Evolutionary conservation across 2,329 filamentous ascomycete genomes (phyloP), one percentile per base, ranked within the genome.

Genomic region (Mycosphaerella sp.): DNA sequence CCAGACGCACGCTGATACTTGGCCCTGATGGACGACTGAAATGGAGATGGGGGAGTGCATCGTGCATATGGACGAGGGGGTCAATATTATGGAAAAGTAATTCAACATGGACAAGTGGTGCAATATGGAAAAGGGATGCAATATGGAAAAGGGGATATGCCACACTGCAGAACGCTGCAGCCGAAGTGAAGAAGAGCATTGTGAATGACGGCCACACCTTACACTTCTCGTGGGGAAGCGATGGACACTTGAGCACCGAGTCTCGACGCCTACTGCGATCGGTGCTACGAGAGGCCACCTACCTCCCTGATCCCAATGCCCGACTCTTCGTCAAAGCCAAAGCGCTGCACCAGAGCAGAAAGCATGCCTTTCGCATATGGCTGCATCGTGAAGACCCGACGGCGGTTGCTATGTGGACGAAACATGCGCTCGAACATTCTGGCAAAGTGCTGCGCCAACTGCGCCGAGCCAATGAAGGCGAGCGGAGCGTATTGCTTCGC

Each of bases 221-320:
- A 5, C 51, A 50, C 16, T 17, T 54, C 16, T 28, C 45, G 17
- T 50, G 41, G 16, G 39, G 46, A 17, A n/a, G 17, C 30, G 36
- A 55, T 40, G 40, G 53, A 46, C 47, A 51, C 41, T 52, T 55
- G n/a, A 39, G 50, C 9, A 41, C 16, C 17, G 17, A 59, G 47
- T 59, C 70, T 21, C 59, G 71, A 21, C 74, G 78, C 61, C 66
- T 81, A 41, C 71, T 80, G 56, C 78, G 81, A 43, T 71, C 75
- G 18, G 71, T 81, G 8, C 73, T 84, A 35, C 76, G 81, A 53
- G 77, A 83, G 68, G 74, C 73, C 55, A 74, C 76, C 49, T 84
- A 84, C 59, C 75, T 84, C 35, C 80, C 81, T 25, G 80, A 84
- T 61, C 71, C 76, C 1, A 66, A 72, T 52, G 77, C 79, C 35